Conservation (phyloP, 2,329 filamentous ascomycete genomes). For the Alternaria dauci region DNA sequence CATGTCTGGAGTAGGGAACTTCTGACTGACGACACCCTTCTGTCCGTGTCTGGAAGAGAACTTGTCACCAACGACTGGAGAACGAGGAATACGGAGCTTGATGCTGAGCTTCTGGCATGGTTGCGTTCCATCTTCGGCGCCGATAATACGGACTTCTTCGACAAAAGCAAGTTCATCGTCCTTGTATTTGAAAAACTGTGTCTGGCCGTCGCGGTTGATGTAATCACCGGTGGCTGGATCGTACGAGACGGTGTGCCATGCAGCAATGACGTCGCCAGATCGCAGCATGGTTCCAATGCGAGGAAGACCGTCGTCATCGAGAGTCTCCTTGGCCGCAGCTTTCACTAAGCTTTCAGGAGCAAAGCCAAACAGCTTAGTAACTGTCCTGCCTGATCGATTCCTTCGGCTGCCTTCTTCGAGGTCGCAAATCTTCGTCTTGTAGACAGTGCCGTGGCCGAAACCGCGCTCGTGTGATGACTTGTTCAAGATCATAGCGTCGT, state of each 20-base stretch:
- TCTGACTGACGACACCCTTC: slow-evolving; percentile 95
- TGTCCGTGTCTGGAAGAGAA: slow-evolving; percentile 98
- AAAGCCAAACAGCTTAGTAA: slow-evolving; percentile 89
- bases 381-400: slow-evolving; percentile 70
- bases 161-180: slow-evolving; percentile 87
- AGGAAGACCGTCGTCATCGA: slow-evolving; percentile 90
- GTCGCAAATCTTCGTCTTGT: slow-evolving; percentile 94
- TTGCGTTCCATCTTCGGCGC: slow-evolving; percentile 82
- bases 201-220: slow-evolving; percentile 84
- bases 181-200: slow-evolving; percentile 93
- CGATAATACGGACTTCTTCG: slow-evolving; percentile 91
- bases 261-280: slow-evolving; percentile 85
- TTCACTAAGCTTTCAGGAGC: slow-evolving; percentile 78
- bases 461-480: slow-evolving; percentile 96
- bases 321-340: slow-evolving; percentile 71
- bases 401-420: slow-evolving; percentile 79
- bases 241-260: slow-evolving; percentile 85
- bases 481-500: slow-evolving; percentile 99
- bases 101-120: slow-evolving; percentile 88
- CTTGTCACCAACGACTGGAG: slow-evolving; percentile 95
- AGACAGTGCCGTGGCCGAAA: slow-evolving; percentile 94
- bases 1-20: slow-evolving; percentile 94
- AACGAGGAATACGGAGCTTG: slow-evolving; percentile 90
- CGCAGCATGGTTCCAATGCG: slow-evolving; percentile 78
- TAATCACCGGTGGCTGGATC: slow-evolving; percentile 76